Evolutionary conservation across 495 filamentous ascomycete genomes (phyloP).

Genomic region (Neurospora sp.): DNA sequence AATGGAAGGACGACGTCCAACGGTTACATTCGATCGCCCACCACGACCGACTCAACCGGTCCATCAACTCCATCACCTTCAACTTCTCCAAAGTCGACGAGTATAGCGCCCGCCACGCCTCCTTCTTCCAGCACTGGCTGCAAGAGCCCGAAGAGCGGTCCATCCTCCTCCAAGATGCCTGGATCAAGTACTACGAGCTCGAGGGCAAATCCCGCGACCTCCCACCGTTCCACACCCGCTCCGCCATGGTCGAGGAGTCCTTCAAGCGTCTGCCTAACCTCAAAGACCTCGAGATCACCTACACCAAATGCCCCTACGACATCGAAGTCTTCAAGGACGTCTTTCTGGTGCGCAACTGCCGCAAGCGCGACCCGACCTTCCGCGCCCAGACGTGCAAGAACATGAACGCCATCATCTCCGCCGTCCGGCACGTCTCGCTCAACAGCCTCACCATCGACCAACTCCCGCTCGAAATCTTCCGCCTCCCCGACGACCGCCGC

Average conservation of each 20-base stretch:
- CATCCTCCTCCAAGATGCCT: constrained; percentile 28
- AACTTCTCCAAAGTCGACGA: constrained; percentile 35
- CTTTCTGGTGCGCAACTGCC: constrained; percentile 30
- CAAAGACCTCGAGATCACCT: constrained; percentile 31
- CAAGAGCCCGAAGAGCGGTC: constrained; percentile 28
- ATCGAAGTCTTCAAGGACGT: constrained; percentile 29
- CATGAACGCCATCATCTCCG: constrained; percentile 34
- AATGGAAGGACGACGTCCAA: constrained; percentile 38
- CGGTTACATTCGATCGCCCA: constrained; percentile 33
- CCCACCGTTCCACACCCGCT: constrained; percentile 30
- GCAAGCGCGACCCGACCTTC: constrained; percentile 24
- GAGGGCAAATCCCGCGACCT: constrained; percentile 24
- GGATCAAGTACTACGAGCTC: constrained; percentile 28
- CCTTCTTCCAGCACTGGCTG: constrained; percentile 32
- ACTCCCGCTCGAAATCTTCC: constrained; percentile 37
- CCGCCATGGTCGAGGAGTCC: constrained; percentile 29
- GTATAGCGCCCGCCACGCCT: constrained; percentile 32
- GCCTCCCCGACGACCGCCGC: constrained; percentile 23
- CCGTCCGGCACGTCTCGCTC: constrained; percentile 29
- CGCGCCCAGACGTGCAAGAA: constrained; percentile 31
- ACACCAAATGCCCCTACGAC: constrained; percentile 31
- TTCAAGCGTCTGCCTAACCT: constrained; percentile 36
- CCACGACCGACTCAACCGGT: constrained; percentile 31
- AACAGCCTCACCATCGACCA: constrained; percentile 33
- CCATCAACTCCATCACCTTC: constrained; percentile 33